Base-by-base conservation (phyloP, 345 rosid species). In the Pistacia atlantica region DNA sequence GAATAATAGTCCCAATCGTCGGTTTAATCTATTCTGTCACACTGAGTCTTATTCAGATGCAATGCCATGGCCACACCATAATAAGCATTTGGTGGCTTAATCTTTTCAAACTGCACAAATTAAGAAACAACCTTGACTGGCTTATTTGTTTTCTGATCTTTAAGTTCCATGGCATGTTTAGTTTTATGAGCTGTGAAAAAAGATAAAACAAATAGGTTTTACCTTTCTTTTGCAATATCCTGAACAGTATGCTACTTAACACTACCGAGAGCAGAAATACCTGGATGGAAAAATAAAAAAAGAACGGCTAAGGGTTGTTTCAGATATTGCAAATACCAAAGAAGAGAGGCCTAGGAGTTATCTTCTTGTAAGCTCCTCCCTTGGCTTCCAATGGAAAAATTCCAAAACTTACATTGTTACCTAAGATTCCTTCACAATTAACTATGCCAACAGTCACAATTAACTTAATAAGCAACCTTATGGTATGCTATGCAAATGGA, bases 371-470 rank as follows among this genome's bases (percentile, higher is more conserved):
- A 51, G 38, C 49, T 74, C 6, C 49, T 61, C 22, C 52, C 42
- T 64, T 66, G 69, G 51, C 49, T 11, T 37, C 22, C 25, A 57
- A 35, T 17, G 48, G 77, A 66, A 42, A 64, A 59, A 61, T 61
- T 75, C 72, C 81, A 79, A 65, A 37, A 52, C 49, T 42, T 59
- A 62, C 72, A 75, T 45, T 74, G 25, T 73, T 77, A 72, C 77
- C 60, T 77, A 66, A 71, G 85, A 81, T 83, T 79, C 77, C 76
- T 69, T 77, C 61, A 18, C 64, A 74, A 57, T 1, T 54, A 81
- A 65, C 67, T 16, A 48, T 28, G 67, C 45, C 45, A 42, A 42
- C 5, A 5, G 5, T 42, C 45, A 42, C 45, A 0, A 42, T 42
- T 42, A 42, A 42, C 28, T 25, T 5, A 46, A 73, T 25, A 73